Evolutionary conservation across 352 stramenopile species (phyloP).

Genomic region (Pythium plurisporium): DNA sequence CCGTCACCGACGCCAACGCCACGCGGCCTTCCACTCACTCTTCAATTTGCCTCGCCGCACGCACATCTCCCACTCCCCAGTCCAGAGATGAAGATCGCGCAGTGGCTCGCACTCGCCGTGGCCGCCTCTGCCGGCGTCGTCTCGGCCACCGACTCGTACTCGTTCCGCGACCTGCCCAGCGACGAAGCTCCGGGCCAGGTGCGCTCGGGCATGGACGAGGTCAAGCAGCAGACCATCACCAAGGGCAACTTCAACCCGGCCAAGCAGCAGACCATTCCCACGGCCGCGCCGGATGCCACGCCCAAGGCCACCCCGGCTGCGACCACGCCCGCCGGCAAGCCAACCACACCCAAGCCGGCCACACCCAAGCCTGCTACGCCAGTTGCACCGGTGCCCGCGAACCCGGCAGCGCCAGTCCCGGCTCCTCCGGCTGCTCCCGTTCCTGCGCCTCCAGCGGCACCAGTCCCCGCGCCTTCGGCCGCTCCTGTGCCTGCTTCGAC

Average conservation of each 20-base stretch:
- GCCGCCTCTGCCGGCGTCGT: neutral
- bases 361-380: neutral
- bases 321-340: neutral
- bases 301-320: neutral
- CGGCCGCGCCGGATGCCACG: neutral
- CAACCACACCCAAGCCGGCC: neutral
- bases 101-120: conserved; percentile 15
- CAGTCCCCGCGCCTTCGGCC: neutral
- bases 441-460: neutral
- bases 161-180: neutral
- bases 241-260: no score
- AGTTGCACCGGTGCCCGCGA: neutral
- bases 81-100: conserved; percentile 15
- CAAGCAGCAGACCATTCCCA: no score
- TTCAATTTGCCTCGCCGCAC: conserved; percentile 17
- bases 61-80: conserved; percentile 1
- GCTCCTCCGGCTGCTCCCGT: neutral
- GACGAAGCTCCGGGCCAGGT: neutral
- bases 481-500: neutral
- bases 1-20: no score
- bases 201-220: conserved; percentile 1
- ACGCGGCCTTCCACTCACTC: conserved; percentile 9
- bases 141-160: conserved; percentile 4
- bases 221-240: neutral
- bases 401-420: neutral